Base-by-base conservation (phyloP, 495 filamentous ascomycete species). In the Neurospora discreta region DNA sequence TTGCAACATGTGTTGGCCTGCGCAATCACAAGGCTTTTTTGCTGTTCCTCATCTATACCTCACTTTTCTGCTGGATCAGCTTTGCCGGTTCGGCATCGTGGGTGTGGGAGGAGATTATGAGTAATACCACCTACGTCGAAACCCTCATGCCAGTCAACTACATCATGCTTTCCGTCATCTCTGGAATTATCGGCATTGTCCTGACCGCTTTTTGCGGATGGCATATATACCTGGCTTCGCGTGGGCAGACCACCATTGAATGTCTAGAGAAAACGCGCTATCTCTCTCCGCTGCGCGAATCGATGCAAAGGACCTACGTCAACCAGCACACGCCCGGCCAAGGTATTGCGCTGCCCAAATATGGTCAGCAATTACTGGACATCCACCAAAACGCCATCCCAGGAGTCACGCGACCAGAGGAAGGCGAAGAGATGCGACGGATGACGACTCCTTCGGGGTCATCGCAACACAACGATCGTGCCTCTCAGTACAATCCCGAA, bases 1-100 rank as follows among this genome's bases (percentile, higher is more conserved):
- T 98, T 68, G 95, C 96, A 23, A 98, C 93, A 3, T 99, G 95
- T 78, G 91, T 99, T 67, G 96, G 96, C 33, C 82, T 99, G 71
- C 87, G 89, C 76, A 99, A 98, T 81, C 97, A 98, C 85, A 98
- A 98, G 80, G 86, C 94, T 6, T 99, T 99, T 79, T 78, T 99
- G 42, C 86, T 98, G 10, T 99, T 99, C 81, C 86, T 99, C 36
- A 90, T 96, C 70, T 98, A 99, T 78, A 93, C 92, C 11, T 91
- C 89, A 18, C 68, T 97, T 16, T 97, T 96, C 84, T 94, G 92
- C 84, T 89, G 92, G 82, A 84, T 93, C 72, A 90, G 88, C 80
- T 97, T 97, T 77, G 85, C 78, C 13, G 88, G 91, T 15, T 88
- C 92, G 1, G 87, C 84, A 15, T 78, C 84, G 11, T 97, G 94